Base-by-base conservation (phyloP, 2,329 filamentous ascomycete species). In the Eurotiales sp. region DNA sequence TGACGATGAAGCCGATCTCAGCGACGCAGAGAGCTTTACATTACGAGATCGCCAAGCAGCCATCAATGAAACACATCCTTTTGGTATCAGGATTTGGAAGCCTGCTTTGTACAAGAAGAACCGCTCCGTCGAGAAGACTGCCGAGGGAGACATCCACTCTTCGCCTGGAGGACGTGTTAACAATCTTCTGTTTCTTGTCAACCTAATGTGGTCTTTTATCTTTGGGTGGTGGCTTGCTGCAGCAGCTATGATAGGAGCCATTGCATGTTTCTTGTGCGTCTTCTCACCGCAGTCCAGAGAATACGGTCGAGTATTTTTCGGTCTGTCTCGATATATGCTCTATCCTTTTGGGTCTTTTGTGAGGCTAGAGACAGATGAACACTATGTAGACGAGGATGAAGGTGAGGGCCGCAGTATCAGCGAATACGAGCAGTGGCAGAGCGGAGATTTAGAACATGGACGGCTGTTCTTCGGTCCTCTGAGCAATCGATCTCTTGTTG, bases 371-470 rank as follows among this genome's bases (percentile, higher is more conserved):
- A 88, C 92, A 67, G 93, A 99, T 60, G 93, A 97, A 64, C 87
- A 88, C 39, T 99, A 99, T 65, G 78, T 90, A 43, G 88, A 96
- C 55, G 93, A 99, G 72, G 93, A 99, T 63, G 84, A 93, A 64
- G 91, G 92, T 36, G 93, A 99, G 71, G 93, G 93, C 17, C 84
- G 93, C 64, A 97, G 91, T 73, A 96, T 99, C 64, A 95, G 89
- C 62, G 93, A 99, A 73, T 99, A 99, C 66, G 93, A 99, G 69
- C 90, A 96, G 72, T 99, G 93, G 93, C 93, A 99, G 73, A 96
- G 85, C 65, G 93, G 93, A 46, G 93, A 99, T 64, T 81, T 99
- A 29, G 93, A 99, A 70, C 90, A 97, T 67, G 93, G 93, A 3
- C 83, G 92, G 29, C 80, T 99, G 2, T 97, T 99, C 75, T 99